Percentiles rank a stretch among this genome's conserved stretches.
Evolutionary conservation across 192 early-diverging fungal genomes (phyloP).

Genomic region (Spizellomyces sp.): DNA sequence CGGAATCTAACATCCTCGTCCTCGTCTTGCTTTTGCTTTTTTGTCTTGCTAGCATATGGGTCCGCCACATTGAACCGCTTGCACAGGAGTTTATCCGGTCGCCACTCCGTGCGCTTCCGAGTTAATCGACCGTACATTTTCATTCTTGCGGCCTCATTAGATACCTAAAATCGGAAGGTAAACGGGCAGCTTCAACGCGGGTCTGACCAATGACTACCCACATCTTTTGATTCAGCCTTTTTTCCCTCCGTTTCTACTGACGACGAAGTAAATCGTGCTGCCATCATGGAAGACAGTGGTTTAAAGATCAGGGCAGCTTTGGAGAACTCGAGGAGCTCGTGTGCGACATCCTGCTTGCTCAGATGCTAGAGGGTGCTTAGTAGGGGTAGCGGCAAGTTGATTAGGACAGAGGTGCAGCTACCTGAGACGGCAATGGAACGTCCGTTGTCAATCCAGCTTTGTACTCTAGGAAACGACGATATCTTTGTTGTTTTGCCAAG

Average conservation of each 20-base stretch:
- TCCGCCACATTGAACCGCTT: slow-evolving; percentile 77
- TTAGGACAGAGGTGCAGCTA: too few species aligned
- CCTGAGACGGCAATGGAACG: not conserved
- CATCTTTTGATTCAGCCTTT: slow-evolving; percentile 16
- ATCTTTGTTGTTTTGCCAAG: slow-evolving; percentile 71
- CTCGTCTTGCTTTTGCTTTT: slow-evolving; percentile 13
- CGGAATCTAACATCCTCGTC: slow-evolving; percentile 24
- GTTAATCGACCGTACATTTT: slow-evolving; percentile 71
- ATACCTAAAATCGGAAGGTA: not conserved
- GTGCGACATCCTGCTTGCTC: slow-evolving; percentile 35
- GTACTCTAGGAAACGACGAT: slow-evolving; percentile 68
- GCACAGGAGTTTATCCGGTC: slow-evolving; percentile 70
- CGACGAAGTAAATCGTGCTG: slow-evolving; percentile 68
- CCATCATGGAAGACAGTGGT: slow-evolving; percentile 71
- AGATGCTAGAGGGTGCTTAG: slow-evolving; percentile 25
- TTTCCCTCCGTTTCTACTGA: slow-evolving; percentile 2
- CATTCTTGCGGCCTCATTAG: slow-evolving; percentile 17
- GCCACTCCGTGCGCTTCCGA: slow-evolving; percentile 57
- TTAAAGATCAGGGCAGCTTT: slow-evolving; percentile 77
- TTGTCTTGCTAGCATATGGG: slow-evolving; percentile 57
- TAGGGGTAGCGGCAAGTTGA: too few species aligned
- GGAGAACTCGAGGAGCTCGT: slow-evolving; percentile 73
- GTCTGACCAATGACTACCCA: not conserved
- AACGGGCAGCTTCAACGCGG: not conserved
- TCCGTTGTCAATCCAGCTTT: slow-evolving; percentile 55